Evolutionary conservation across 1,139 yeast genomes (phyloP).

Genomic region (Candida mesenterica): DNA sequence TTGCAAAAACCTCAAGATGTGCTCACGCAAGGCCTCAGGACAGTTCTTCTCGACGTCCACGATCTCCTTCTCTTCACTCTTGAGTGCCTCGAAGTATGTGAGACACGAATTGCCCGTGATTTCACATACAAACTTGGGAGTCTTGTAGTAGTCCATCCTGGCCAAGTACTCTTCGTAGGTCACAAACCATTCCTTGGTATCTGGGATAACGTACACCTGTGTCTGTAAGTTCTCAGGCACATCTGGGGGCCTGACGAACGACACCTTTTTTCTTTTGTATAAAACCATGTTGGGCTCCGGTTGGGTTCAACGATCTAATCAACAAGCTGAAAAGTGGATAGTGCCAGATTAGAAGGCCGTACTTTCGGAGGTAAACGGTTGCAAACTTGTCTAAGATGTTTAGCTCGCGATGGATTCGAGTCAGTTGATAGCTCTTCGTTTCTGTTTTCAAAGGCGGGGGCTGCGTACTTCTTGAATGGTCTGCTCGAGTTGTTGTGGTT

Average conservation of each 20-base stretch:
- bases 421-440: no score
- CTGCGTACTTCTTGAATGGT: neutral
- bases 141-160: slow-evolving; percentile 67
- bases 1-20: slow-evolving; percentile 79
- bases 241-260: slow-evolving; percentile 53
- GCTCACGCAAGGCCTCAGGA: slow-evolving; percentile 91
- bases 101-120: slow-evolving; percentile 91
- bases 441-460: neutral
- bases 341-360: no score
- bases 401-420: no score
- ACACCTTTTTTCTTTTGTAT: slow-evolving; percentile 69
- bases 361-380: no score
- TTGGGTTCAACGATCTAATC: no score
- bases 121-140: slow-evolving; percentile 88
- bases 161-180: slow-evolving; percentile 72
- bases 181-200: slow-evolving; percentile 85
- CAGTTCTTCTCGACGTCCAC: slow-evolving; percentile 73
- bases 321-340: neutral
- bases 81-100: slow-evolving; percentile 84
- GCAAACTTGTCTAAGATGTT: no score
- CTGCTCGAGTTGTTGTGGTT: no score
- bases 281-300: slow-evolving; percentile 57
- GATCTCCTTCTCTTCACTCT: slow-evolving; percentile 70
- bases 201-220: slow-evolving; percentile 74
- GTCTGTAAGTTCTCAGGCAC: slow-evolving; percentile 52